Evolutionary conservation across 805 yeast species (phyloP).

Genomic region (Suhomyces sp.): DNA sequence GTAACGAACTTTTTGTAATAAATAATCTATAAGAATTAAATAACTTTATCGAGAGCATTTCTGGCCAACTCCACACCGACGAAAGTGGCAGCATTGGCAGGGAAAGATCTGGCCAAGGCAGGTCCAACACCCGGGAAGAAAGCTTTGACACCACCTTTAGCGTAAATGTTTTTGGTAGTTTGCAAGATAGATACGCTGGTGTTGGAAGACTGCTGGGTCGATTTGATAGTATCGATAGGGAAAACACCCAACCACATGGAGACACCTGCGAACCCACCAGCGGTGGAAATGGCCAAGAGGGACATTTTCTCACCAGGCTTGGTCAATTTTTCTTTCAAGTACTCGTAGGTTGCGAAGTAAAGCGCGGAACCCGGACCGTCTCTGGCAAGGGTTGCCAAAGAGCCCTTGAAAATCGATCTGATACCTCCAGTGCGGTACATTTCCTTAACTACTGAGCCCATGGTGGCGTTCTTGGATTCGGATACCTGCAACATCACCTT

Average conservation of each 20-base stretch:
- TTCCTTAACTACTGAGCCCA: constrained; percentile 59
- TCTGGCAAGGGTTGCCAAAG: constrained; percentile 87
- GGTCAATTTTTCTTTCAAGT: constrained; percentile 62
- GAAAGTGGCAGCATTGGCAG: constrained; percentile 99
- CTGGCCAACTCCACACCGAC: constrained; percentile 87
- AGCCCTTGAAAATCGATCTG: constrained; percentile 83
- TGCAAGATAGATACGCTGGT: constrained; percentile 52
- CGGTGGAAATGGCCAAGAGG: constrained; percentile 70
- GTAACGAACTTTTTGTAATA: background rate
- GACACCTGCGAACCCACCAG: constrained; percentile 96
- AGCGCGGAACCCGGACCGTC: constrained; percentile 98
- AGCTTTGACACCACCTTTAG: constrained; percentile 77
- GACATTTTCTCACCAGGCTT: constrained; percentile 57
- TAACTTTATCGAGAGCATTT: constrained; percentile 35
- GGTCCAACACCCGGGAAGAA: constrained; percentile 98
- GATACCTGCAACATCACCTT: constrained; percentile 90
- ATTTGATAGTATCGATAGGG: constrained; percentile 94
- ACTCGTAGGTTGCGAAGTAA: constrained; percentile 92
- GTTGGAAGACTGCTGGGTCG: constrained; percentile 69
- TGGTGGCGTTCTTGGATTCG: constrained; percentile 45
- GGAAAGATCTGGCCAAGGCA: constrained; percentile 90
- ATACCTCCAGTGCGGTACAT: constrained; percentile 80
- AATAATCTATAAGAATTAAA: constrained; percentile 16
- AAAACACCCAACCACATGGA: constrained; percentile 96
- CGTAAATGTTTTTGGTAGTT: constrained; percentile 68